phyloP scores from a whole-genome alignment of 352 stramenopile genomes.

The Pythium rhizo-oryzae region DNA sequence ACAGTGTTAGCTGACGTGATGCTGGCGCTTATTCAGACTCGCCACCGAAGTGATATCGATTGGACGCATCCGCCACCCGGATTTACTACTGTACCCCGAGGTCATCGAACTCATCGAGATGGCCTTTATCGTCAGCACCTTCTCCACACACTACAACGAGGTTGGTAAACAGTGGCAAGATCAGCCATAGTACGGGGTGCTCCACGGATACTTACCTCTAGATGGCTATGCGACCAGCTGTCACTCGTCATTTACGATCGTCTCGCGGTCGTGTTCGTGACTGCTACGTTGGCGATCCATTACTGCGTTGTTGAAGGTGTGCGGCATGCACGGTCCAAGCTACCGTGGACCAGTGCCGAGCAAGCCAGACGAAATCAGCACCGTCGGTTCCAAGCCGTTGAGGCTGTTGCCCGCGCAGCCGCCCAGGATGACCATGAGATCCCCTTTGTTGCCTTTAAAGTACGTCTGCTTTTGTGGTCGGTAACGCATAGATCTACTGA shows the following conservation, averaged over 20 bases:
- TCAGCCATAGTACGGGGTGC: background rate
- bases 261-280: conserved; percentile 34
- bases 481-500: too few species aligned
- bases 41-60: background rate
- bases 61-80: background rate
- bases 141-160: conserved; percentile 42
- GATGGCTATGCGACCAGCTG: conserved; percentile 1
- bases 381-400: background rate
- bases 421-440: background rate
- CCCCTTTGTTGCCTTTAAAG: background rate
- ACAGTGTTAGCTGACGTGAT: too few species aligned
- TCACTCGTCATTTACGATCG: conserved; percentile 44
- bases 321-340: background rate
- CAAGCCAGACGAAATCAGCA: background rate
- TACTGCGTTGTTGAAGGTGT: conserved; percentile 21
- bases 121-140: conserved; percentile 31
- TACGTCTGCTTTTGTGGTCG: too few species aligned
- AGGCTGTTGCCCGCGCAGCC: conserved; percentile 10
- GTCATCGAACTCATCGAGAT: background rate
- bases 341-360: conserved; percentile 1
- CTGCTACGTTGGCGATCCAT: conserved; percentile 37
- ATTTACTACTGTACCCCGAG: background rate
- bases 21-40: background rate
- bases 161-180: background rate
- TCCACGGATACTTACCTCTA: background rate